Percentiles rank a stretch among this genome's conserved stretches.
phyloP scores from a whole-genome alignment of 495 filamentous ascomycete species.

The Penicillium mononematosum region DNA sequence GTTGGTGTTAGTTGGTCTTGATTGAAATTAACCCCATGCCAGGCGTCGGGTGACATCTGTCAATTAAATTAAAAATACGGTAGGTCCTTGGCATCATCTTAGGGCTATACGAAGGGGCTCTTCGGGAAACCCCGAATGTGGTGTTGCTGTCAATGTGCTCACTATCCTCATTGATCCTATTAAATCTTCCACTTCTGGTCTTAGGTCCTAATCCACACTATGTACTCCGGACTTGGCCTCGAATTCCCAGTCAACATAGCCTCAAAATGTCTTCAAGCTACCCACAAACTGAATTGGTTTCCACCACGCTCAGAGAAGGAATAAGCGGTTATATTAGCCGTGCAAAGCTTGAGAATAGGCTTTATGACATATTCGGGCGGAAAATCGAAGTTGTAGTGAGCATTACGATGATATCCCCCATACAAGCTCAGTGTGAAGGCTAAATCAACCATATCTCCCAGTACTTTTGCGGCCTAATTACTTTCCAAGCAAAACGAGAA shows the following conservation, averaged over 20 bases:
- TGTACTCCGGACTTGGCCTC: background rate
- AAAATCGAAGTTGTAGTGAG: slow-evolving; percentile 6
- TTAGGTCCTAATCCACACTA: background rate
- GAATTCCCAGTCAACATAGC: background rate
- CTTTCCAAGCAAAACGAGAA: slow-evolving; percentile 6
- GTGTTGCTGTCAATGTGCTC: background rate
- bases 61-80: background rate
- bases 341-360: slow-evolving; percentile 1
- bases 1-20: background rate
- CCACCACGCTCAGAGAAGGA: background rate
- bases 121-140: background rate
- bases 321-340: slow-evolving; percentile 5
- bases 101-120: background rate
- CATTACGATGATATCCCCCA: no score
- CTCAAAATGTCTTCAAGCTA: slow-evolving; percentile 4
- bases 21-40: background rate
- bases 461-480: background rate
- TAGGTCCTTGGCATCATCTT: background rate
- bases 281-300: background rate
- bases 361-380: slow-evolving; percentile 1
- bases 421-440: background rate
- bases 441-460: background rate
- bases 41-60: background rate
- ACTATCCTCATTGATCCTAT: background rate
- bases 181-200: background rate